phyloP scores from a whole-genome alignment of 2,329 filamentous ascomycete genomes.

The Ophiocordyceps unilateralis region DNA sequence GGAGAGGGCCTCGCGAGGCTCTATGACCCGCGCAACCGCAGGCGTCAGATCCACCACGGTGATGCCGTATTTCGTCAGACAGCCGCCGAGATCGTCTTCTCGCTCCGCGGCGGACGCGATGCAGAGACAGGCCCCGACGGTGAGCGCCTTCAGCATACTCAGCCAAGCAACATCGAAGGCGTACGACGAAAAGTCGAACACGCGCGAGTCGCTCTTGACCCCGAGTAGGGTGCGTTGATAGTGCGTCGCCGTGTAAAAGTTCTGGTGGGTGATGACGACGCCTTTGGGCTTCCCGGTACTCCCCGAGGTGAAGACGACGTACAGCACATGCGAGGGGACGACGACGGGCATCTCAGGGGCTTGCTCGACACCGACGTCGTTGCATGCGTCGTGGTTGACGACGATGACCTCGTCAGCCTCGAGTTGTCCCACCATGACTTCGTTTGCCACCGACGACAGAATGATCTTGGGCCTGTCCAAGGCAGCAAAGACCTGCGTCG shows the following conservation, averaged over 20 bases:
- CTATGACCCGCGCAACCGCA: conserved; percentile 4
- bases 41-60: conserved; percentile 6
- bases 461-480: conserved; percentile 1
- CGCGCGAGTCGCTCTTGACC: neutral
- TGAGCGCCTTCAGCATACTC: conserved; percentile 1
- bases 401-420: conserved; percentile 1
- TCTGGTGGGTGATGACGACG: conserved; percentile 6
- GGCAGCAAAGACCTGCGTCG: conserved; percentile 2
- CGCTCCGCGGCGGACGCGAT: conserved; percentile 4
- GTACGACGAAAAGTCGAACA: conserved; percentile 5
- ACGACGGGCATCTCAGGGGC: conserved; percentile 1
- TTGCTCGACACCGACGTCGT: neutral
- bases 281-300: conserved; percentile 11
- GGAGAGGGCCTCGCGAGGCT: conserved; percentile 1
- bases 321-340: conserved; percentile 3
- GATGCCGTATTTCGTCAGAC: conserved; percentile 2
- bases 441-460: conserved; percentile 5
- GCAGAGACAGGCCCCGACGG: conserved; percentile 1
- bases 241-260: conserved; percentile 3
- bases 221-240: conserved; percentile 2
- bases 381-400: neutral
- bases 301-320: conserved; percentile 10
- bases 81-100: conserved; percentile 3
- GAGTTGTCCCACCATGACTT: conserved; percentile 1
- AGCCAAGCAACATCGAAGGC: conserved; percentile 4